Evolutionary conservation across 2,329 filamentous ascomycete species (phyloP), one percentile per base, ranked within the genome.

Genomic region (Anthostomella pinea): DNA sequence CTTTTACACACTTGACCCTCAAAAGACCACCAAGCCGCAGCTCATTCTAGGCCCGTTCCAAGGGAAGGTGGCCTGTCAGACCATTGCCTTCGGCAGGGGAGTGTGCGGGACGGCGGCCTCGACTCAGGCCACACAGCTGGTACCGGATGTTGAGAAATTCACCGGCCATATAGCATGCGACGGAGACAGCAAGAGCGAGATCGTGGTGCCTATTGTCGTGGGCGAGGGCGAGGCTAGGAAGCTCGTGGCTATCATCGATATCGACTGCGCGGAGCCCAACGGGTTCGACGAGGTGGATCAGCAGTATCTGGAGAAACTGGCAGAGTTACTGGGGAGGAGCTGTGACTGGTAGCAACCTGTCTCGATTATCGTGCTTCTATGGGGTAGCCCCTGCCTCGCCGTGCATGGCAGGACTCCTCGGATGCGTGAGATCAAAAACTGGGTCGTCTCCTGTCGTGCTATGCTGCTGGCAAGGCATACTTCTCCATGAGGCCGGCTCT

Each of bases 141-240:
- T 84, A 0, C 64, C 69, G 9, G 81, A 93, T 58, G 85, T 93
- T 6, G 81, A 87, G 27, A 56, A 65, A 33, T 91, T 91, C 54
- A 83, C 84, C 0, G 86, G 85, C 2, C 87, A 91, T 58, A 90
- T 93, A 55, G 85, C 87, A 8, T 91, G 87, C 58, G 87, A 93
- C 60, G 76, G 77, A 4, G 82, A 79, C 39, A 87, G 79, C 53
- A 77, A 70, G 65, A 90, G 86, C 57, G 87, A 93, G 68, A 82
- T 93, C 57, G 87, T 93, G 13, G 86, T 91, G 31, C 87, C 87
- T 2, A 75, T 91, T 43, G 47, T 84, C 5, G 57, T 54, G 5
- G 53, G 45, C 8, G 54, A 48, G 44, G 46, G 48, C 30, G 55
- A 54, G 11, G 48, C 23, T 46, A 56, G 47, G 16, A 67, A 75